A percentile compares a stretch with the other conserved stretches of the same genome.
Conservation (phyloP, 805 yeast genomes). For the Starmera quercuum region DNA sequence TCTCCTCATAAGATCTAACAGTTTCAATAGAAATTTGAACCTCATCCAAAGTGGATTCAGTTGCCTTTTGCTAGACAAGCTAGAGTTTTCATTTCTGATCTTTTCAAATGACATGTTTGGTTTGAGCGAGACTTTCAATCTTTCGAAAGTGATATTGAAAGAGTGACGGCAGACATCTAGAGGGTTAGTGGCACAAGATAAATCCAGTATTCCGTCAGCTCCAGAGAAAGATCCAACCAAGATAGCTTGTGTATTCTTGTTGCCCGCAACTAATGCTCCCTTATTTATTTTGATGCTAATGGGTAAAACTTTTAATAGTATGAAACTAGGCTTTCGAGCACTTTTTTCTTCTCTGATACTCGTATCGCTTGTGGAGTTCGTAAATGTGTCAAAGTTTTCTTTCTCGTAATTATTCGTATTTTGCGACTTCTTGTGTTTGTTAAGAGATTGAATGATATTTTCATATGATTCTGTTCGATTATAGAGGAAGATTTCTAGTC, state of each 20-base stretch:
- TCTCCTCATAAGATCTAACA: constrained; percentile 1
- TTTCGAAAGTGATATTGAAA: constrained; percentile 36
- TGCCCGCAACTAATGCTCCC: constrained; percentile 77
- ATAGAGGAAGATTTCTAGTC: constrained; percentile 76
- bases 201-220: constrained; percentile 53
- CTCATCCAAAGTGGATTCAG: constrained; percentile 2
- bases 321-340: constrained; percentile 1
- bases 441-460: constrained; percentile 37
- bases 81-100: constrained; percentile 9
- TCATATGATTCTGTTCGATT: constrained; percentile 79
- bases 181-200: constrained; percentile 35
- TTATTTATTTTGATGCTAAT: constrained; percentile 48
- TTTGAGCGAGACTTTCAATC: constrained; percentile 52
- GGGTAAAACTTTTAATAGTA: constrained; percentile 44
- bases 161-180: constrained; percentile 51
- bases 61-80: background rate
- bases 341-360: background rate
- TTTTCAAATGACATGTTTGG: constrained; percentile 63
- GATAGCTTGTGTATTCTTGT: constrained; percentile 67
- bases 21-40: constrained; percentile 1
- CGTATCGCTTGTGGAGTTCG: constrained; percentile 8
- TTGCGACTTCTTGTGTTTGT: constrained; percentile 7
- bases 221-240: constrained; percentile 51
- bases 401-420: constrained; percentile 9
- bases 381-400: constrained; percentile 6